Evolutionary conservation across 2,329 filamentous ascomycete genomes (phyloP).

Genomic region (Botryotinia narcissicola): DNA sequence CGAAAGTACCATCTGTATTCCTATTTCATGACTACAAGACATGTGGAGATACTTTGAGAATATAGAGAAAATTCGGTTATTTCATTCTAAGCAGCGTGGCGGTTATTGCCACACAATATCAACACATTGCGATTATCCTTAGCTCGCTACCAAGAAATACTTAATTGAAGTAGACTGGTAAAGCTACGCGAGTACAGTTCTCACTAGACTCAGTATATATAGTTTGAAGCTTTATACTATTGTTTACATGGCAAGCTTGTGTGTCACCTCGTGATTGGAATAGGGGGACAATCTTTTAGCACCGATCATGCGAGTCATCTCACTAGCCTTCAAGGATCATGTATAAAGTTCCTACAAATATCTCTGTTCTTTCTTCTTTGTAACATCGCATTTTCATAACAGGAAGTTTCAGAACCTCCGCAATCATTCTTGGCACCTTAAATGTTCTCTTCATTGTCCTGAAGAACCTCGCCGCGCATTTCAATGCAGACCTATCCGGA

Average conservation of each 20-base stretch:
- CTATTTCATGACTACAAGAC: too few species aligned
- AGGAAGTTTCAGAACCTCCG: background rate
- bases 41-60: background rate
- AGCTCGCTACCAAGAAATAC: background rate
- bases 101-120: background rate
- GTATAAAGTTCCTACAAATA: background rate
- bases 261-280: background rate
- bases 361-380: background rate
- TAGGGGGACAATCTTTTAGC: background rate
- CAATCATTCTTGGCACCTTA: too few species aligned
- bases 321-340: background rate
- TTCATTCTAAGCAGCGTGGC: background rate
- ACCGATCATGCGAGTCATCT: background rate
- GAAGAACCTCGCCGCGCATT: too few species aligned
- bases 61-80: background rate
- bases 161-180: background rate
- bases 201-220: background rate
- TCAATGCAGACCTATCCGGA: background rate
- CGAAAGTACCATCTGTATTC: background rate
- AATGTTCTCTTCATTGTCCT: too few species aligned
- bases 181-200: background rate
- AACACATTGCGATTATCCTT: background rate
- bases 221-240: background rate
- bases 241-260: background rate
- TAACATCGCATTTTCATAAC: background rate